Evolutionary conservation across 305 asterid genomes (phyloP), one percentile per base, ranked within the genome.

Genomic region (Rubia occidens): DNA sequence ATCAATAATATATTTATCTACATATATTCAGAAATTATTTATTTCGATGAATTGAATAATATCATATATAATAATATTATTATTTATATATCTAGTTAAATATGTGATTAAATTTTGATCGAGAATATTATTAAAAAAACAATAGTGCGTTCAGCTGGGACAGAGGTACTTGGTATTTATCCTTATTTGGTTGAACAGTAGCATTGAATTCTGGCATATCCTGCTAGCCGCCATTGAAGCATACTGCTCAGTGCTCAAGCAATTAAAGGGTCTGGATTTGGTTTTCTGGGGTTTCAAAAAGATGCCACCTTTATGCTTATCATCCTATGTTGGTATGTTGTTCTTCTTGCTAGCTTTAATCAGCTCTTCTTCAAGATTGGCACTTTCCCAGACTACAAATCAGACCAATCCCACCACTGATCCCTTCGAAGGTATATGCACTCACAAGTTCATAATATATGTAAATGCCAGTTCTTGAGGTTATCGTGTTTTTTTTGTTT

Each of bases 331-430:
- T 49, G 44, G 11, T 37, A 15, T 6, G 29, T 64, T 64, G 68
- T 18, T 39, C 45, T 64, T 51, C 39, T 18, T 64, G 68, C 6
- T 64, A 32, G 68, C 43, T 37, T 61, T 61, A 35, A 6, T 35
- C 42, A 3, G 67, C 67, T 64, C 49, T 35, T 64, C 45, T 20
- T 43, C 68, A 64, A 64, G 68, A 43, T 20, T 43, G 29, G 39
- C 54, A 43, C 18, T 42, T 10, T n/a, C 68, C 55, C 68, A 64
- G 68, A 18, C 24, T 37, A 17, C 43, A 24, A 60, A 39, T 64
- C 68, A 63, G 37, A 63, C 54, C 18, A 64, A 64, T 43, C 54
- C 54, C 29, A 43, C 18, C 14, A 43, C 55, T 42, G 68, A 64
- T 43, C 68, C 68, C 55, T 10, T 20, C 11, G 68, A 64, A 10